A percentile compares a stretch with the other conserved stretches of the same genome.
Conservation (phyloP, 202 grass and related monocot genomes). For the Schoenoplectus tabernaemontani region DNA sequence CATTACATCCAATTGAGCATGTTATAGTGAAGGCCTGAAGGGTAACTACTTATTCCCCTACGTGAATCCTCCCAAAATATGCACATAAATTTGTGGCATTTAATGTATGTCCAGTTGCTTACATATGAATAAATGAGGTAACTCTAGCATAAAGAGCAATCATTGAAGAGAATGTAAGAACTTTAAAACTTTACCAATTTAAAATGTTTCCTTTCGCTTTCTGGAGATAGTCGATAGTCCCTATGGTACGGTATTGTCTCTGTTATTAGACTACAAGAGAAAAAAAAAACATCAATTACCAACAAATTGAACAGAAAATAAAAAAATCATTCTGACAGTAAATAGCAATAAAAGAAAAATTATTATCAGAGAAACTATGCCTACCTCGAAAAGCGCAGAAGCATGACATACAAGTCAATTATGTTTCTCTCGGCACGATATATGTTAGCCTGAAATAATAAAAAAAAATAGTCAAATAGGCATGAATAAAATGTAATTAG, state of each 20-base stretch:
- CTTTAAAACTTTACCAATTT: slow-evolving; percentile 28
- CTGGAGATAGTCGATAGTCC: slow-evolving; percentile 27
- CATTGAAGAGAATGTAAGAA: background rate
- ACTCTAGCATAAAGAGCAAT: background rate
- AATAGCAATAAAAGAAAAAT: background rate
- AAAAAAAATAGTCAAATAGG: background rate
- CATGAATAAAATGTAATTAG: background rate
- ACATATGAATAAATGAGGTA: background rate
- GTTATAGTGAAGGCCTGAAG: background rate
- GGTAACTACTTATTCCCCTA: background rate
- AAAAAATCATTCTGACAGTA: background rate
- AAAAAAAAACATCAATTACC: background rate
- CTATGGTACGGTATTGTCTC: slow-evolving; percentile 44
- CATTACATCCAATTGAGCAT: background rate
- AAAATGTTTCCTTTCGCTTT: slow-evolving; percentile 31
- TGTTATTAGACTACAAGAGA: slow-evolving; percentile 35
- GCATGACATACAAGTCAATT: slow-evolving; percentile 49
- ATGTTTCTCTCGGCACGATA: slow-evolving; percentile 39
- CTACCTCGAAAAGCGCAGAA: slow-evolving; percentile 46
- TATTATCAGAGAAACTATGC: background rate
- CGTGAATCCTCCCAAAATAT: background rate
- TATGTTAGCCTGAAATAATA: slow-evolving; percentile 34
- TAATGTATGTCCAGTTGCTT: background rate
- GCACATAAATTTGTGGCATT: background rate
- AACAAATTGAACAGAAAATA: background rate